phyloP scores from a whole-genome alignment of 176 grass and related monocot species.

The Areca catechu region DNA sequence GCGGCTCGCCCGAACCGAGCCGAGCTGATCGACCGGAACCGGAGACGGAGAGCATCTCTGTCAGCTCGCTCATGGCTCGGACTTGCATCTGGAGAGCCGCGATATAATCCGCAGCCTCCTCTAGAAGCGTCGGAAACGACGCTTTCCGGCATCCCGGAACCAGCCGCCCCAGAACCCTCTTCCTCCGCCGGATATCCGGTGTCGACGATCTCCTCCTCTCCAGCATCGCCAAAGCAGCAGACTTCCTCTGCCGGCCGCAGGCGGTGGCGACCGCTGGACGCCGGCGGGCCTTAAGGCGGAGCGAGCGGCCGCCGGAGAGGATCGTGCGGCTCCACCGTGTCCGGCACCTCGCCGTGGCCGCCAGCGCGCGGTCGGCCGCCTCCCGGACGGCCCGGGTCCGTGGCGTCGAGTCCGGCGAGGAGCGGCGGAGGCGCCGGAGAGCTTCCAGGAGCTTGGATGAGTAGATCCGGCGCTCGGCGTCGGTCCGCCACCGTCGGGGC shows the following conservation, averaged over 20 bases:
- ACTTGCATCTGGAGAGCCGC: conserved; percentile 92
- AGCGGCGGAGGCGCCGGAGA: conserved; percentile 47
- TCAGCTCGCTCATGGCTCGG: conserved; percentile 63
- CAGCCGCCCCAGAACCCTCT: conserved; percentile 50
- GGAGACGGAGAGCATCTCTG: conserved; percentile 63
- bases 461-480: conserved; percentile 68
- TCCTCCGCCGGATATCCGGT: conserved; percentile 32
- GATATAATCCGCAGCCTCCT: conserved; percentile 77
- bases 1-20: neutral
- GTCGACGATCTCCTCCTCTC: conserved; percentile 15
- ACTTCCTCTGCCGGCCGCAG: neutral
- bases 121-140: conserved; percentile 50
- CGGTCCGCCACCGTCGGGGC: conserved; percentile 53
- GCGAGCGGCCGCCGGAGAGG: conserved; percentile 30
- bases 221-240: neutral
- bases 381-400: conserved; percentile 34
- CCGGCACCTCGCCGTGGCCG: conserved; percentile 46
- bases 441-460: conserved; percentile 83
- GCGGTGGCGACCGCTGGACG: conserved; percentile 11
- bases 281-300: conserved; percentile 22
- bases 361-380: conserved; percentile 69
- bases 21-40: conserved; percentile 13
- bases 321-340: conserved; percentile 85
- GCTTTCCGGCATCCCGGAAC: conserved; percentile 78
- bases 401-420: neutral